phyloP scores from a whole-genome alignment of 1,284 basidiomycete genomes.

The Leccinum subfulvum region DNA sequence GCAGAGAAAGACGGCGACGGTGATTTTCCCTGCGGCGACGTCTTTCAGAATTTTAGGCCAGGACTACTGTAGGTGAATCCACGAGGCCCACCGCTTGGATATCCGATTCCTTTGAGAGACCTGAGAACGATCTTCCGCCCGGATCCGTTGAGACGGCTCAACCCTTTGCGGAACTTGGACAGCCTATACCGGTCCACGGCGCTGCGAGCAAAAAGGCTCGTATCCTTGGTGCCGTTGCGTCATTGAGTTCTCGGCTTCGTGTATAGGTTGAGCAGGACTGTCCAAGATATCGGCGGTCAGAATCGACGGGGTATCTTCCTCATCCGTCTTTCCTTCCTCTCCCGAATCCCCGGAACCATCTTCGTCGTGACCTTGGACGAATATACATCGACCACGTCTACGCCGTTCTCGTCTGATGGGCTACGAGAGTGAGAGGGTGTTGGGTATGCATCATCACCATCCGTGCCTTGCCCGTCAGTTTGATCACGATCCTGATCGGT shows the following conservation, averaged over 20 bases:
- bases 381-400: conserved; percentile 84
- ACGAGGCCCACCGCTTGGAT: conserved; percentile 28
- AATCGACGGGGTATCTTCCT: conserved; percentile 35
- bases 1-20: conserved; percentile 56
- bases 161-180: conserved; percentile 77
- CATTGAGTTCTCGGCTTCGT: conserved; percentile 59
- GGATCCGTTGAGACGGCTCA: conserved; percentile 50
- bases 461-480: conserved; percentile 71
- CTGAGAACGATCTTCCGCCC: conserved; percentile 52
- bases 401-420: conserved; percentile 51
- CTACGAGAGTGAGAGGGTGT: conserved; percentile 73
- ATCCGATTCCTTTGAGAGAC: conserved; percentile 56
- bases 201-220: conserved; percentile 78
- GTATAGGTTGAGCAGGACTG: conserved; percentile 22
- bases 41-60: conserved; percentile 67
- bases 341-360: conserved; percentile 46
- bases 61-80: conserved; percentile 43
- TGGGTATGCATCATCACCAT: conserved; percentile 67
- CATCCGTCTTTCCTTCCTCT: conserved; percentile 37
- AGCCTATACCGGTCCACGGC: conserved; percentile 80
- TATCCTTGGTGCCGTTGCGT: conserved; percentile 74
- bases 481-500: conserved; percentile 59
- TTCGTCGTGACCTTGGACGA: conserved; percentile 73
- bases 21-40: conserved; percentile 62
- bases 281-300: conserved; percentile 18